Conservation (phyloP, 2,329 filamentous ascomycete genomes). For the Dactylellina parvicollis region DNA sequence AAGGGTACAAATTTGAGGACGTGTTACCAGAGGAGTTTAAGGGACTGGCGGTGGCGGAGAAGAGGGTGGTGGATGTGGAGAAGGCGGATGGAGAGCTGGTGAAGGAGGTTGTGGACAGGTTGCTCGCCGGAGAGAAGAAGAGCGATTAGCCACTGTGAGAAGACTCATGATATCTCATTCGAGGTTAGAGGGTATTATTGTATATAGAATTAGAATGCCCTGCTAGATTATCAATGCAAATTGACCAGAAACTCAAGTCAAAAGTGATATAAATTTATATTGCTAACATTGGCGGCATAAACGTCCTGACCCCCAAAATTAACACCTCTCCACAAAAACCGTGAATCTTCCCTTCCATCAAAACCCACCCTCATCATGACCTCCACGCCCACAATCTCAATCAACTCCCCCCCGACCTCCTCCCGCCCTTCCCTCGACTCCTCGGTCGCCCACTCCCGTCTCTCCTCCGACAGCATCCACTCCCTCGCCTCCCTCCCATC, state of each 20-base stretch:
- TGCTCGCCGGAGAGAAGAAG: slow-evolving; percentile 36
- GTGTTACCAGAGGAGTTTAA: slow-evolving; percentile 84
- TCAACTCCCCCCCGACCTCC: slow-evolving; percentile 52
- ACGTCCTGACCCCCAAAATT: neutral
- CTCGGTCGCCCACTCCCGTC: slow-evolving; percentile 41
- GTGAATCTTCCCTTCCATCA: neutral
- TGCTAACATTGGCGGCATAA: no score
- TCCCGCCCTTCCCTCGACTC: slow-evolving; percentile 49
- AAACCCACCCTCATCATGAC: slow-evolving; percentile 27
- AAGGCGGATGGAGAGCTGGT: slow-evolving; percentile 63
- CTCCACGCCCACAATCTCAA: slow-evolving; percentile 48
- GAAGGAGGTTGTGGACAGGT: slow-evolving; percentile 39
- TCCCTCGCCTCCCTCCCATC: slow-evolving; percentile 50
- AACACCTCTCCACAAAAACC: slow-evolving; percentile 2
- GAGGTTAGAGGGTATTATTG: no score
- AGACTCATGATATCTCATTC: no score
- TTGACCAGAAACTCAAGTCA: no score
- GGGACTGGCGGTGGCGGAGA: slow-evolving; percentile 79
- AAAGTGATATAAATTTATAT: no score
- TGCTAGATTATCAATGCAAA: no score
- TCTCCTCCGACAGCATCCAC: slow-evolving; percentile 60
- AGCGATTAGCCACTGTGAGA: neutral
- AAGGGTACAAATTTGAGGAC: slow-evolving; percentile 77
- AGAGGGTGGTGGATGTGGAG: slow-evolving; percentile 73
- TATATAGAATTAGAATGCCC: slow-evolving; percentile 5